Conservation (phyloP, 805 yeast genomes). For the Wilhelminamyces savonicus region DNA sequence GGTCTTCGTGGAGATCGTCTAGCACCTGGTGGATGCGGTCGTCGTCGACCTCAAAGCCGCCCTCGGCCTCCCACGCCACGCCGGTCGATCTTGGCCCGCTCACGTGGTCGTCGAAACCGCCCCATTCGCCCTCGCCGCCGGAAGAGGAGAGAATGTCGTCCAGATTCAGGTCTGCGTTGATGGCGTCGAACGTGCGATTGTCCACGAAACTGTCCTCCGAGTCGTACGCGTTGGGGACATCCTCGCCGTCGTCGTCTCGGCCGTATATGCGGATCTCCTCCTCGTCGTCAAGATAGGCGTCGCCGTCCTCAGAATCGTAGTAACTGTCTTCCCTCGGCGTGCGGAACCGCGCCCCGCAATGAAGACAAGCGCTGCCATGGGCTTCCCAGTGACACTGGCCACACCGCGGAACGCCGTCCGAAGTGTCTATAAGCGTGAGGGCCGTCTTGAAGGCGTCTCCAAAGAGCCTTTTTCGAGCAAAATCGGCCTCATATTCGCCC, state of each 20-base stretch:
- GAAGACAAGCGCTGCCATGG: constrained; percentile 57
- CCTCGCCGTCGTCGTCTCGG: constrained; percentile 4
- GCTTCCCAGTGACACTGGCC: constrained; percentile 79
- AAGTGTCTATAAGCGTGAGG: constrained; percentile 48
- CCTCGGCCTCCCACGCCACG: not conserved
- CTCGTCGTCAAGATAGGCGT: constrained; percentile 26
- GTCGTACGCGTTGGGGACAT: constrained; percentile 9
- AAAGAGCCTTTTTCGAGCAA: constrained; percentile 33
- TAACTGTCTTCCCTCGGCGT: constrained; percentile 23
- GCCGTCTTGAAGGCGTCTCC: constrained; percentile 46
- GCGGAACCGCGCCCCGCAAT: constrained; percentile 55
- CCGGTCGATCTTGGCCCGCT: too few relatives aligned
- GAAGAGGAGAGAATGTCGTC: constrained; percentile 8
- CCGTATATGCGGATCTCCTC: constrained; percentile 18
- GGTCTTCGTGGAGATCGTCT: too few relatives aligned
- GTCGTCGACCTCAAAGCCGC: constrained; percentile 4
- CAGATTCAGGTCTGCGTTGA: constrained; percentile 10
- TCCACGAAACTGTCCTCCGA: constrained; percentile 14
- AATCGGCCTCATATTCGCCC: constrained; percentile 36
- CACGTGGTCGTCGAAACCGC: constrained; percentile 10
- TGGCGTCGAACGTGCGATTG: constrained; percentile 12
- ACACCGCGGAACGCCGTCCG: constrained; percentile 72
- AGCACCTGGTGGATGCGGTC: constrained; percentile 3
- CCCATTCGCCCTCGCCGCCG: constrained; percentile 9
- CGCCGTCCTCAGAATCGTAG: constrained; percentile 33